Conservation (phyloP, 371 early-diverging fungal species). For the Mortierella sp. region DNA sequence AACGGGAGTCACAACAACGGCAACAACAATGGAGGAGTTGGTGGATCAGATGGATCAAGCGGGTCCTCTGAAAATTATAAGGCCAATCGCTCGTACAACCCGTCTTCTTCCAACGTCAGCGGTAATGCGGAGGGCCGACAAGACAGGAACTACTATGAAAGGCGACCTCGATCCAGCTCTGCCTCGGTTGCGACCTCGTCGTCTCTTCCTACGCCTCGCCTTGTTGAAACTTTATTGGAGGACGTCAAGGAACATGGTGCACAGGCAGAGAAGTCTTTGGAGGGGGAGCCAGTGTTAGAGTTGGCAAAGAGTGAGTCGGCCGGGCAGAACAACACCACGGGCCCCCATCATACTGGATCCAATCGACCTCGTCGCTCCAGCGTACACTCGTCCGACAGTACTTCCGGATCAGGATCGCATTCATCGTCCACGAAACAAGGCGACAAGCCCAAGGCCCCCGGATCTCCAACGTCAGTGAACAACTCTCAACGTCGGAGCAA, state of each 20-base stretch:
- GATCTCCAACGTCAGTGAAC: not conserved
- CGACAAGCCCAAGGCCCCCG: not conserved
- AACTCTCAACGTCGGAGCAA: conserved; percentile 20
- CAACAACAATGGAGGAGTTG: not conserved
- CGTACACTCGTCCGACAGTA: conserved; percentile 8
- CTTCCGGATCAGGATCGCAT: conserved; percentile 7
- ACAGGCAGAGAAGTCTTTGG: not conserved
- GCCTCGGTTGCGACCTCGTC: not conserved
- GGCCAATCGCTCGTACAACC: not conserved
- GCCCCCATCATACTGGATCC: not conserved
- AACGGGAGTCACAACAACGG: not conserved
- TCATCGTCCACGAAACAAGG: conserved; percentile 9
- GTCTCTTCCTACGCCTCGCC: not conserved
- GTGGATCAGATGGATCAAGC: not conserved
- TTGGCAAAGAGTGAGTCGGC: not conserved
- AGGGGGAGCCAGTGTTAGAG: not conserved
- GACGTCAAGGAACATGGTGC: not conserved
- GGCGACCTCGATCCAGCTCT: conserved; percentile 17
- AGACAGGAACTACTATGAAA: not conserved
- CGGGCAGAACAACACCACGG: not conserved
- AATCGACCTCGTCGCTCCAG: conserved; percentile 20
- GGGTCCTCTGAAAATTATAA: not conserved
- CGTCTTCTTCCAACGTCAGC: not conserved
- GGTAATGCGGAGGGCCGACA: not conserved
- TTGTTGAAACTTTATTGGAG: not conserved